Conservation (phyloP, 2,329 filamentous ascomycete genomes). For the Diaporthe vexans region DNA sequence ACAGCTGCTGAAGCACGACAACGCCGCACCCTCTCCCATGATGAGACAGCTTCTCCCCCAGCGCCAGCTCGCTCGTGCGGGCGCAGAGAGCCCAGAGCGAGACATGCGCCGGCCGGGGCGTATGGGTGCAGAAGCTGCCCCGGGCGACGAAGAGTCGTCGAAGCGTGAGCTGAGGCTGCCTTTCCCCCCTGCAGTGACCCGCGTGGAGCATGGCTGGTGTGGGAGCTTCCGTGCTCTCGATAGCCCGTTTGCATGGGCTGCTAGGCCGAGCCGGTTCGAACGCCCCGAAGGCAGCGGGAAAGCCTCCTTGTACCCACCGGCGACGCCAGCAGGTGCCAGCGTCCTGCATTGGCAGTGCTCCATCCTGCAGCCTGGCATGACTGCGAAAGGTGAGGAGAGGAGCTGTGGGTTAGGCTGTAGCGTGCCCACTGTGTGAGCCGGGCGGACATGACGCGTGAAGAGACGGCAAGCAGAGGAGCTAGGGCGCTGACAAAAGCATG, state of each 20-base stretch:
- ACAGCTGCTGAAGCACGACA: conserved; percentile 4
- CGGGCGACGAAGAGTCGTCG: neutral
- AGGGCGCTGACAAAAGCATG: conserved; percentile 29
- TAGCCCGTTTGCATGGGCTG: conserved; percentile 26
- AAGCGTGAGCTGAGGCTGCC: neutral
- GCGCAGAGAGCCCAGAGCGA: neutral
- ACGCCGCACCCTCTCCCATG: neutral
- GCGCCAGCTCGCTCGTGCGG: neutral
- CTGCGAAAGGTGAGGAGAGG: neutral
- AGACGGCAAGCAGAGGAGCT: neutral
- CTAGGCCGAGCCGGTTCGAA: conserved; percentile 31
- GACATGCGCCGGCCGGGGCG: neutral
- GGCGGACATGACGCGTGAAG: conserved; percentile 17
- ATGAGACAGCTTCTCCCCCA: conserved; percentile 10
- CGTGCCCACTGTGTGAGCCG: neutral
- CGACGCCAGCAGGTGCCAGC: neutral
- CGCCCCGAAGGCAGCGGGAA: conserved; percentile 37
- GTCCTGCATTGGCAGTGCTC: conserved; percentile 2
- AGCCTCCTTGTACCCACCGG: conserved; percentile 7
- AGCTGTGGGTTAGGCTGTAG: neutral
- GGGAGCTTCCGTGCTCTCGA: conserved; percentile 20
- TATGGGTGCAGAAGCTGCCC: neutral
- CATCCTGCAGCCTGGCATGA: conserved; percentile 4
- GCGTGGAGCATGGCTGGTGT: neutral
- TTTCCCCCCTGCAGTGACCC: neutral